Percentiles rank a stretch among this genome's conserved stretches.
Conservation (phyloP, 1,139 yeast genomes). For the Nakaseomyces bracarensis region DNA sequence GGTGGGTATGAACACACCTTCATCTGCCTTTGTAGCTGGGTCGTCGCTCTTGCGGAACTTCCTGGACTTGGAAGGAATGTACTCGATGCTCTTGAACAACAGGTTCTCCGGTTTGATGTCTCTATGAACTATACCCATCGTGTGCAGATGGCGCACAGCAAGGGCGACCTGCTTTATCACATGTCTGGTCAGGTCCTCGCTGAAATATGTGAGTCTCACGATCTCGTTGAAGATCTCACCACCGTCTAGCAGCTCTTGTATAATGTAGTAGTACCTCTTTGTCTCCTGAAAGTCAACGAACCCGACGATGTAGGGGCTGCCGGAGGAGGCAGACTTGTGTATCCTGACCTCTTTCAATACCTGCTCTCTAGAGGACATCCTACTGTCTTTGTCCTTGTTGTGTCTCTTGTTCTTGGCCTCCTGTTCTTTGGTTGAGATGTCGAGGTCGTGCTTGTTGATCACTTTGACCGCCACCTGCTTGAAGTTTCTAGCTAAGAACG, state of each 20-base stretch:
- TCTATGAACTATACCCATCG: constrained; percentile 82
- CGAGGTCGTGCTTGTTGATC: constrained; percentile 59
- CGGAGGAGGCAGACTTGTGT: constrained; percentile 29
- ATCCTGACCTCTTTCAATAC: constrained; percentile 80
- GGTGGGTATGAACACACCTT: constrained; percentile 69
- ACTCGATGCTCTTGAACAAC: constrained; percentile 68
- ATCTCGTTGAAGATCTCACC: constrained; percentile 95
- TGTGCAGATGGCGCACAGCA: constrained; percentile 76
- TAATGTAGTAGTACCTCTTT: constrained; percentile 59
- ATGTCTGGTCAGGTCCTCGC: constrained; percentile 78
- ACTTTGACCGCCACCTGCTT: constrained; percentile 53
- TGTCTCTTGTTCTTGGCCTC: constrained; percentile 13
- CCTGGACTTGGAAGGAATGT: constrained; percentile 43
- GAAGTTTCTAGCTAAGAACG: constrained; percentile 11
- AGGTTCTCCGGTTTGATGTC: constrained; percentile 94
- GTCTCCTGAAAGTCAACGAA: constrained; percentile 63
- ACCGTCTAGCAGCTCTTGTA: constrained; percentile 81
- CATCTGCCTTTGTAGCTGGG: constrained; percentile 60
- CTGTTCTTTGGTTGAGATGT: constrained; percentile 8
- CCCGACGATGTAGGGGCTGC: constrained; percentile 64
- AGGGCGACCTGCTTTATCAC: constrained; percentile 76
- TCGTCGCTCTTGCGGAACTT: constrained; percentile 68
- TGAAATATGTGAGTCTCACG: constrained; percentile 81
- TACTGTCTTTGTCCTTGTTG: constrained; percentile 15
- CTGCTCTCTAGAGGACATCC: constrained; percentile 29